Conservation (phyloP, 2,329 filamentous ascomycete genomes). For the Arthrobotrys sinensis region DNA sequence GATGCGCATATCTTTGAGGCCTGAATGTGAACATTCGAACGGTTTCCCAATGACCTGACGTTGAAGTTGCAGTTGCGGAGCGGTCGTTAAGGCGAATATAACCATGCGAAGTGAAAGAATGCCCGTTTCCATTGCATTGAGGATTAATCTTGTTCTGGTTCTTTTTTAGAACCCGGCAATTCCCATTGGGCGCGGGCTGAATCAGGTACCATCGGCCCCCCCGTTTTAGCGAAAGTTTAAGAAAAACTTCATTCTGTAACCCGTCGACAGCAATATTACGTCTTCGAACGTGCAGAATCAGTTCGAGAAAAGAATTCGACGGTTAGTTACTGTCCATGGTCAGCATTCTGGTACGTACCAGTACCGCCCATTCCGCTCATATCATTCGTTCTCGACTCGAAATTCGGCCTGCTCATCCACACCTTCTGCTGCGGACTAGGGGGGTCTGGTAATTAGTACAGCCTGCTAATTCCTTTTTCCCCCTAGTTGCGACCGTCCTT, state of each 20-base stretch:
- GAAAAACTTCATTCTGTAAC: slow-evolving; percentile 19
- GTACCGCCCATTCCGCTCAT: slow-evolving; percentile 57
- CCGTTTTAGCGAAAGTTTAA: slow-evolving; percentile 21
- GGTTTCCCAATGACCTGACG: slow-evolving; percentile 12
- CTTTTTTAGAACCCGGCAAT: slow-evolving; percentile 39
- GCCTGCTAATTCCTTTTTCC: slow-evolving; percentile 56
- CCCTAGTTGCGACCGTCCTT: slow-evolving; percentile 16
- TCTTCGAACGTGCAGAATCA: neutral
- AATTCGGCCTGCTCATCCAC: slow-evolving; percentile 45
- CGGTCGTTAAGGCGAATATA: slow-evolving; percentile 14
- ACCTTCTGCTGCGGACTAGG: neutral
- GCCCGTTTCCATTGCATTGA: slow-evolving; percentile 49
- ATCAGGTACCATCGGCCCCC: slow-evolving; percentile 30
- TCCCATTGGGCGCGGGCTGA: slow-evolving; percentile 33
- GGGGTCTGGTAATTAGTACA: slow-evolving; percentile 34
- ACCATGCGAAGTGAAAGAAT: slow-evolving; percentile 26
- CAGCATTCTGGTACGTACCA: slow-evolving; percentile 14
- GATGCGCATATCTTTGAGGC: slow-evolving; percentile 32
- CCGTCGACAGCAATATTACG: slow-evolving; percentile 33
- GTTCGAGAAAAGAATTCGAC: slow-evolving; percentile 6
- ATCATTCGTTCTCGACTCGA: slow-evolving; percentile 57
- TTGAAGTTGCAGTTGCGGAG: slow-evolving; percentile 17
- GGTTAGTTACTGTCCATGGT: neutral
- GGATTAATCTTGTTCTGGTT: slow-evolving; percentile 20
- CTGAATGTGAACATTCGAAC: slow-evolving; percentile 31